Base-by-base conservation (phyloP, 208 protist species). In the Trypanosoma congolense region DNA sequence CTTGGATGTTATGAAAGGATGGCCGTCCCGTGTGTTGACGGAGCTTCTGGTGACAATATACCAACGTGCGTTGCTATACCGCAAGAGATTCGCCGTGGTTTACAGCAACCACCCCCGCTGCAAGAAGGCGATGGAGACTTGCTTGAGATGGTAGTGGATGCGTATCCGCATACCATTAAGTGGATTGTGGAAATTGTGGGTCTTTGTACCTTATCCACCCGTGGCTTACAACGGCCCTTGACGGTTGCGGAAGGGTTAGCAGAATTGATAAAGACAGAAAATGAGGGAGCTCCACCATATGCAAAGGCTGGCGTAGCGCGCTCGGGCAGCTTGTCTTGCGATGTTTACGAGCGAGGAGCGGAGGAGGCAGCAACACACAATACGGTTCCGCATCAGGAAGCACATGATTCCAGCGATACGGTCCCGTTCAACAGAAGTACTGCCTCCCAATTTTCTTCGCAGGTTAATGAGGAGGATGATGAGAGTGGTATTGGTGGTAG, bases 11-110 rank as follows among this genome's bases (percentile, higher is more conserved):
- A 68, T 40, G 49, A 64, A 49, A 12, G 31, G 26, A 63, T 61
- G 33, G 31, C 42, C 19, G 31, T 42, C 33, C 33, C 26, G 16
- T 16, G 31, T 21, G 33, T 2, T 26, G 6, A 30, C 18, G 28
- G 18, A 18, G 10, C 49, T 2, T 21, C 19, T 18, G 4, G 16
- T 14, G 33, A 41, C 18, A 29, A 24, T 0, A 9, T 14, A 21
- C 48, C 21, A 2, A 36, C 14, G 36, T 44, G 60, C 24, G 55
- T 48, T 8, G 14, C 49, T 0, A 30, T 67, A 25, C 21, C 58
- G 35, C 50, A 68, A 36, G 67, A 73, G 28, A 36, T 73, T 18
- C 58, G 66, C 29, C 35, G 36, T 28, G 59, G 59, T 14, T 16
- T 73, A 28, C 12, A 55, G 8, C 22, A 36, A 22, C 30, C 38